A percentile compares a stretch with the other conserved stretches of the same genome.
Evolutionary conservation across 2,329 filamentous ascomycete species (phyloP).

Genomic region (Fusarium verrucosum): DNA sequence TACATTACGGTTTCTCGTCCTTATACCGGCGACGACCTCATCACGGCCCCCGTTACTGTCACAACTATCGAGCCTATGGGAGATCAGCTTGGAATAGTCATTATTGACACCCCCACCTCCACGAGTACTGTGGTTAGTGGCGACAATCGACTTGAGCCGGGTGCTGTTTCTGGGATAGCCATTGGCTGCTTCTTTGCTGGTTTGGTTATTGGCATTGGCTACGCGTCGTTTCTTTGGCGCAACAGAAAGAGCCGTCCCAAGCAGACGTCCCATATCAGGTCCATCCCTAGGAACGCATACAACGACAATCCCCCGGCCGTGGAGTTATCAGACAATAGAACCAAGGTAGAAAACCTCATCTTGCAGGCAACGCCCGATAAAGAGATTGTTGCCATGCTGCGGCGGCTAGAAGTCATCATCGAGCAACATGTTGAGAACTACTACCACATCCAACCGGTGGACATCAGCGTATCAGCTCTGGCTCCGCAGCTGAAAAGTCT

Average conservation of each 20-base stretch:
- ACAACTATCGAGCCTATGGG: no score
- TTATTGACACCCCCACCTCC: no score
- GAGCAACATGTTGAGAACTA: slow-evolving; percentile 53
- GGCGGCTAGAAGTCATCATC: slow-evolving; percentile 48
- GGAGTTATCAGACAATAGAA: slow-evolving; percentile 8
- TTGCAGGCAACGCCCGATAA: slow-evolving; percentile 49
- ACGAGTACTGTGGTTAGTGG: neutral
- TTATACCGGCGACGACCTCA: no score
- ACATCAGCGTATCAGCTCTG: slow-evolving; percentile 33
- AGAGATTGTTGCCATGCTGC: slow-evolving; percentile 47
- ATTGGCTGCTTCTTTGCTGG: slow-evolving; percentile 45
- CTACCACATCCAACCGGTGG: slow-evolving; percentile 48
- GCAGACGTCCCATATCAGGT: neutral
- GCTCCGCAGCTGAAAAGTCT: slow-evolving; percentile 37
- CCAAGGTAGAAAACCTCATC: slow-evolving; percentile 48
- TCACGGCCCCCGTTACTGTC: no score
- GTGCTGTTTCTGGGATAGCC: slow-evolving; percentile 42
- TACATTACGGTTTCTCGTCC: no score
- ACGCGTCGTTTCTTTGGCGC: slow-evolving; percentile 41
- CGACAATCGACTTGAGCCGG: slow-evolving; percentile 7
- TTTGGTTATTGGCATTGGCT: slow-evolving; percentile 36
- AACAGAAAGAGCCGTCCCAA: neutral
- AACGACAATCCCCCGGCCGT: neutral
- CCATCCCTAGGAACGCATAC: neutral
- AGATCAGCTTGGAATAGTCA: no score